Evolutionary conservation across 768 basidiomycete species (phyloP).

Genomic region (Tricholoma flavovirens): DNA sequence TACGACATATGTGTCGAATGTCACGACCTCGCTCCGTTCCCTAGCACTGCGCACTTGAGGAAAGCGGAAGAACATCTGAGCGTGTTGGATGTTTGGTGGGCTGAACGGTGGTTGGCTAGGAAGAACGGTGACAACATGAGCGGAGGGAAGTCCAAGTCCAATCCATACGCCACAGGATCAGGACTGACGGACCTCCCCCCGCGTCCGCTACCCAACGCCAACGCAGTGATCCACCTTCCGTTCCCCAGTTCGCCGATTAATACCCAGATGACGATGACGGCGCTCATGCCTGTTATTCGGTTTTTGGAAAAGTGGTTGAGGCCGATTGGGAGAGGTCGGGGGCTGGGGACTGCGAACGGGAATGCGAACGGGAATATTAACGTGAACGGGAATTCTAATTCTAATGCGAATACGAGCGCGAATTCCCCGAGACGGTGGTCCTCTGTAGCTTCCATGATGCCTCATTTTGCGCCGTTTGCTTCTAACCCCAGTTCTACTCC

Average conservation of each 20-base stretch:
- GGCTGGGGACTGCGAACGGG: background rate
- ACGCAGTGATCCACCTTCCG: slow-evolving; percentile 65
- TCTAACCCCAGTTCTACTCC: slow-evolving; percentile 17
- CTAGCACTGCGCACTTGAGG: slow-evolving; percentile 56
- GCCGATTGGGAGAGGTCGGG: slow-evolving; percentile 36
- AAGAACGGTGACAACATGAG: slow-evolving; percentile 4
- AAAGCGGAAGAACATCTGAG: slow-evolving; percentile 72
- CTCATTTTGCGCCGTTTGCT: slow-evolving; percentile 31
- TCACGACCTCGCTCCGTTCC: slow-evolving; percentile 75
- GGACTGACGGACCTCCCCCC: slow-evolving; percentile 29
- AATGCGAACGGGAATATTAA: background rate
- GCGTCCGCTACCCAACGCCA: slow-evolving; percentile 68
- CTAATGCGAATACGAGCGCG: slow-evolving; percentile 7
- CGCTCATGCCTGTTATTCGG: slow-evolving; percentile 56
- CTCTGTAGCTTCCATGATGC: slow-evolving; percentile 35
- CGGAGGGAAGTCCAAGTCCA: too few relatives aligned
- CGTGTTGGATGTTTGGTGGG: slow-evolving; percentile 65
- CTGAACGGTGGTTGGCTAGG: slow-evolving; percentile 28
- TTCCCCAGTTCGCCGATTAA: slow-evolving; percentile 67
- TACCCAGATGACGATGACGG: slow-evolving; percentile 45
- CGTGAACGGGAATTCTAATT: background rate
- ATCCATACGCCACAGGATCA: background rate
- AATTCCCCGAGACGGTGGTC: slow-evolving; percentile 26
- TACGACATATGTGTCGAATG: slow-evolving; percentile 89
- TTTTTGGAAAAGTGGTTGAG: slow-evolving; percentile 65